These are phyloP conservation scores for Ogataea henricii DNA, from an alignment of 805 yeast species.

Conservation along the genomic window DNA sequence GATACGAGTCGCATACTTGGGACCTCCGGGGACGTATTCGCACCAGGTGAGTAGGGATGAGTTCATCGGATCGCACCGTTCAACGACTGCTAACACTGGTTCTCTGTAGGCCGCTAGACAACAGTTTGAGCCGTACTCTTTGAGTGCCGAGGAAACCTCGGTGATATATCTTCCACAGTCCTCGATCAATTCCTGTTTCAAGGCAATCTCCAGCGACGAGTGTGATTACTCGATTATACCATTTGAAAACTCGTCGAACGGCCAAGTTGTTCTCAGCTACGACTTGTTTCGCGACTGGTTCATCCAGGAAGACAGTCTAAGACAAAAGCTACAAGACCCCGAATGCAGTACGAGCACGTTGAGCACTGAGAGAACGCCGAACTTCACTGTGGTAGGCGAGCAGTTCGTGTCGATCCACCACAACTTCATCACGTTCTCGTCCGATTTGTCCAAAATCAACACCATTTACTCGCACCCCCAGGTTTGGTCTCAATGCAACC, in stretches of 20 bases:
- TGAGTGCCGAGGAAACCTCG: slow-evolving; percentile 15
- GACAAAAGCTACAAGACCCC: slow-evolving; percentile 12
- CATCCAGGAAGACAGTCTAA: slow-evolving; percentile 22
- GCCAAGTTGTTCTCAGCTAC: slow-evolving; percentile 84
- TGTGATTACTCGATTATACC: slow-evolving; percentile 84
- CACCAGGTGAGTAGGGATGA: slow-evolving; percentile 59
- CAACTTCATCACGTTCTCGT: slow-evolving; percentile 57
- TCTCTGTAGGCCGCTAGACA: slow-evolving; percentile 49
- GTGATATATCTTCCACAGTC: slow-evolving; percentile 39
- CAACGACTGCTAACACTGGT: neutral
- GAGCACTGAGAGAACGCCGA: slow-evolving; percentile 26
- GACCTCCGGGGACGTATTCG: slow-evolving; percentile 92
- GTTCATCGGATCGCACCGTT: neutral
- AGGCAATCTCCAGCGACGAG: slow-evolving; percentile 41
- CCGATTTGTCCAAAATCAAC: slow-evolving; percentile 45
- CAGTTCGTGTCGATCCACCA: slow-evolving; percentile 84
- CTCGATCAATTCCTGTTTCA: slow-evolving; percentile 64
- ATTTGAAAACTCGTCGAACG: slow-evolving; percentile 92
- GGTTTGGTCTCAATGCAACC: slow-evolving; percentile 90
- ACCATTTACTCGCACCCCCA: slow-evolving; percentile 91
- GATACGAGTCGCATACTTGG: slow-evolving; percentile 69
- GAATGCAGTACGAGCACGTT: slow-evolving; percentile 16
- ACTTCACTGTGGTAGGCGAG: slow-evolving; percentile 65
- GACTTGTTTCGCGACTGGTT: slow-evolving; percentile 76
- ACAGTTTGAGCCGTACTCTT: slow-evolving; percentile 34